Evolutionary conservation across 345 rosid species (phyloP).

Genomic region (Euphorbia tirucalli): DNA sequence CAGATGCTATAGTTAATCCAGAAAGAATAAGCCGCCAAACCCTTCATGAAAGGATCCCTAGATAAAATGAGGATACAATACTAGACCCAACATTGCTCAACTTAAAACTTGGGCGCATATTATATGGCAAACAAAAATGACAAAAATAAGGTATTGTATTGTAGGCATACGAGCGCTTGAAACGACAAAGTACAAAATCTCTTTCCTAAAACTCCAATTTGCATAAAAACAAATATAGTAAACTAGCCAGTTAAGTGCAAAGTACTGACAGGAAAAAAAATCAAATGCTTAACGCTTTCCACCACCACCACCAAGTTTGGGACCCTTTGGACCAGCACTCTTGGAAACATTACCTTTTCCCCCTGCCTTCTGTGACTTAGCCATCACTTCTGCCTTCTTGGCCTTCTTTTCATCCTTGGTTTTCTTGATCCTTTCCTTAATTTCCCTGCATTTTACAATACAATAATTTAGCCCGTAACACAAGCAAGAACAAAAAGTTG

Average conservation of each 20-base stretch:
- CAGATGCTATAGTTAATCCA: too few relatives aligned
- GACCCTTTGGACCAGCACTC: conserved; percentile 30
- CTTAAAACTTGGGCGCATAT: conserved; percentile 4
- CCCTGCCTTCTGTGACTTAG: conserved; percentile 25
- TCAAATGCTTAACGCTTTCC: conserved; percentile 30
- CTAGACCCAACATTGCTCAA: conserved; percentile 6
- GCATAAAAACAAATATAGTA: not conserved
- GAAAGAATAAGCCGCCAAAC: too few relatives aligned
- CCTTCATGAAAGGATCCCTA: too few relatives aligned
- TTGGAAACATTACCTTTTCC: conserved; percentile 21
- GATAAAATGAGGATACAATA: not conserved
- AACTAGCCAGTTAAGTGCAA: conserved; percentile 3
- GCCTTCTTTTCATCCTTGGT: conserved; percentile 37
- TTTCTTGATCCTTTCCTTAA: conserved; percentile 40
- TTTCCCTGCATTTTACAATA: conserved; percentile 19
- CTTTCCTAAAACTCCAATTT: conserved; percentile 18
- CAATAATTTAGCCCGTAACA: not conserved
- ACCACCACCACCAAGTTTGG: conserved; percentile 40
- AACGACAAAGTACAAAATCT: conserved; percentile 5
- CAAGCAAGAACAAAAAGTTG: too few relatives aligned
- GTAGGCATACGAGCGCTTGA: not conserved
- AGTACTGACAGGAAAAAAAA: not conserved
- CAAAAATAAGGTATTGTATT: conserved; percentile 1
- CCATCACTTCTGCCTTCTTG: conserved; percentile 36
- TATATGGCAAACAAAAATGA: conserved; percentile 8